Evolutionary conservation across 129 eudicot species (phyloP), one percentile per base, ranked within the genome.

Genomic region (Solidago caesia): DNA sequence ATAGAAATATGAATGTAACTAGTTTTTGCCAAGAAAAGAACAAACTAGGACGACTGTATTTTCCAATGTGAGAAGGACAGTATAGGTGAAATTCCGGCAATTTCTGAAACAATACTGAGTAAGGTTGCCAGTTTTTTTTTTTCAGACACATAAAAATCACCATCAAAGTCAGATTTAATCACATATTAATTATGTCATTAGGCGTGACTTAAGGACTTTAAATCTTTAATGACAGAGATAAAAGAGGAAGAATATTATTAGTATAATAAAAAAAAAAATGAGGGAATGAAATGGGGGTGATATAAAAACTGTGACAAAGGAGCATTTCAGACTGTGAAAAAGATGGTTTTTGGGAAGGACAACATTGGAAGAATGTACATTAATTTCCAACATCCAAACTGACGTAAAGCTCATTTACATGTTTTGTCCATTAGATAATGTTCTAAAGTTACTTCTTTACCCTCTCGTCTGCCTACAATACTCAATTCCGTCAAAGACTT

Each of bases 171-270:
- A 64, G 68, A 43, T 51, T 61, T 29, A 84, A 76, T 81, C 53
- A 25, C 68, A 81, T 71, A 79, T 83, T 82, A 80, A 75, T 63
- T 77, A 51, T 66, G 87, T 82, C 48, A 84, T 91, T 83, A 84
- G 83, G 95, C 88, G 88, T 86, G 97, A 70, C 85, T 56, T 75
- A 62, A 21, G 6, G n/a, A 73, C 21, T 84, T 71, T n/a, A n/a
- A n/a, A n/a, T n/a, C n/a, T n/a, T n/a, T 33, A 83, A 84, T 75
- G 74, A 79, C 76, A 82, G 69, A 29, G 8, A 16, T 64, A 49
- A 52, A 60, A 21, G 21, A 21, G 0, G 21, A 21, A 21, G 21
- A 21, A 21, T 21, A 21, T 21, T 72, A 65, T 53, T 27, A 46
- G 45, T 57, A 56, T 58, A 29, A 56, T 58, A 29, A 7, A 25